Base-by-base conservation (phyloP, 148 eudicot genomes). In the Heliosperma pusillum region DNA sequence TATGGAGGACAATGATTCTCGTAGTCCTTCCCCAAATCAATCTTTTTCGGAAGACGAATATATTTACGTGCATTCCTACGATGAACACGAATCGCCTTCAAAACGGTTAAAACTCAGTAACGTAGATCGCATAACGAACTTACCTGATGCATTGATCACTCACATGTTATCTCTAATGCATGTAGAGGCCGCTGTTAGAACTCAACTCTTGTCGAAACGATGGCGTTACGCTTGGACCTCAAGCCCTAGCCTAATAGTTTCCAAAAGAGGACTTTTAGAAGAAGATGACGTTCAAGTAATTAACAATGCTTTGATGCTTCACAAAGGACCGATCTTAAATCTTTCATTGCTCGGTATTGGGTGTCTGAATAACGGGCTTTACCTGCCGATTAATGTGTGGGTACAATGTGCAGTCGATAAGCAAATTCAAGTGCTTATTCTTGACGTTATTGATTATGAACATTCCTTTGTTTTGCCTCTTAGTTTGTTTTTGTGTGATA, bases 91-190 rank as follows among this genome's bases (percentile, higher is more conserved):
- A 8, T 24, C 12, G 19, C 66, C 58, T 12, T 2, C 3, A 16
- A 68, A 68, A 68, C 58, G 57, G 16, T 3, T 21, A 4, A 69
- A 42, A 68, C 20, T 2, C 12, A 1, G 16, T 17, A 19, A 42
- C 45, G 58, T 40, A 5, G 79, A 68, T 57, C 56, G 67, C 2
- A 16, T 69, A 17, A 76, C 67, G n/a, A 24, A 76, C 44, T 25
- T 76, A 20, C 73, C 79, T 5, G 57, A 76, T 10, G 19, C 73
- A 69, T 1, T 76, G 33, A 68, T 68, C 16, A 10, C 45, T 9
- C 73, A 42, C 45, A 68, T 69, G 26, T 21, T 76, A 42, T 68
- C 73, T 29, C 58, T 76, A 10, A 40, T 76, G 44, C 79, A 67
- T 0, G 50, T 36, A 30, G 6, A 16, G 1, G 19, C 58, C 12